Evolutionary conservation across 805 yeast genomes (phyloP).

Genomic region (Candida stauntonica): DNA sequence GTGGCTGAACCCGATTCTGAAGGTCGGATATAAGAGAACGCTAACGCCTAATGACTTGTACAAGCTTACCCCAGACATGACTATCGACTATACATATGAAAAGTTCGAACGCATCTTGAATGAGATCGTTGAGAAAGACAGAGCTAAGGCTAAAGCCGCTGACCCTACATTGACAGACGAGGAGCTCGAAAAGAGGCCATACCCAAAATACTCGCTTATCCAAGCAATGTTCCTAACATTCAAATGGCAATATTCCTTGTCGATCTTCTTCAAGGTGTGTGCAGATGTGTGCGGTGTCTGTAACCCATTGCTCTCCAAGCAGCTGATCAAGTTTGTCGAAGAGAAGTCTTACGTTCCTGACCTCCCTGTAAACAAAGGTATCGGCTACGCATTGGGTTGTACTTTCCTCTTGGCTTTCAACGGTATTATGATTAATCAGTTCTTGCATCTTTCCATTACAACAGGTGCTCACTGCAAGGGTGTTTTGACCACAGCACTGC

Average conservation of each 20-base stretch:
- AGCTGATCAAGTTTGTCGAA: conserved; percentile 52
- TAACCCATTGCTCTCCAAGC: conserved; percentile 51
- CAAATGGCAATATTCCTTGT: conserved; percentile 37
- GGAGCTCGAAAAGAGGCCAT: conserved; percentile 37
- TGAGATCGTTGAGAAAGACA: conserved; percentile 30
- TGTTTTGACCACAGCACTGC: conserved; percentile 57
- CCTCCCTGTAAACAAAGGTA: conserved; percentile 41
- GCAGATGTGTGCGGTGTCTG: conserved; percentile 46
- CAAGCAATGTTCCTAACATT: conserved; percentile 47
- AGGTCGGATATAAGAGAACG: conserved; percentile 68
- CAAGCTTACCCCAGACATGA: conserved; percentile 38
- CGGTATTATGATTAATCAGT: conserved; percentile 45
- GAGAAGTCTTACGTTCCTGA: conserved; percentile 36
- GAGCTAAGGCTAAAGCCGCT: conserved; percentile 26
- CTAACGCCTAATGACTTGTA: conserved; percentile 60
- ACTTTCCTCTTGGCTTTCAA: conserved; percentile 38
- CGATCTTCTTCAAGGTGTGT: conserved; percentile 38
- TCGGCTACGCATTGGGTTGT: conserved; percentile 57
- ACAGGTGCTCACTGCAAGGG: conserved; percentile 68
- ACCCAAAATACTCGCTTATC: conserved; percentile 38
- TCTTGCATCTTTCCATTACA: conserved; percentile 44
- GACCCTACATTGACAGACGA: conserved; percentile 35
- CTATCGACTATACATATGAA: conserved; percentile 37
- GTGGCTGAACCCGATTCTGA: conserved; percentile 66
- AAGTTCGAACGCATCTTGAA: conserved; percentile 34